Evolutionary conservation across 2,329 filamentous ascomycete genomes (phyloP).

Genomic region (Teratosphaeriaceae sp.): DNA sequence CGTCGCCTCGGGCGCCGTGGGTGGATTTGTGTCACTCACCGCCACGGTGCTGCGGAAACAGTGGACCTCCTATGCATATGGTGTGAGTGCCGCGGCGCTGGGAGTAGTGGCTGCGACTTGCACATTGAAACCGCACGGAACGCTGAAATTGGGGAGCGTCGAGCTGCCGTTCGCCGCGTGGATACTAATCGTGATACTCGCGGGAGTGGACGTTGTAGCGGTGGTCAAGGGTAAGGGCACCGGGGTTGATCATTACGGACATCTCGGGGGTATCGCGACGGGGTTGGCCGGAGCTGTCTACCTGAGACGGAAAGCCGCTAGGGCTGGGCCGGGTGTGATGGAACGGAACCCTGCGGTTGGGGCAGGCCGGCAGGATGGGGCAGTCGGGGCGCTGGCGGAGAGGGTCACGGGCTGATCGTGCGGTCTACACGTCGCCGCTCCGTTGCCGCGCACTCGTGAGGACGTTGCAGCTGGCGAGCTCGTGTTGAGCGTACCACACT

Average conservation of each 20-base stretch:
- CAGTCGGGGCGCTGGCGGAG: too few species aligned
- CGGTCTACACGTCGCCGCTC: too few species aligned
- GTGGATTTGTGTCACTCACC: slow-evolving; percentile 53
- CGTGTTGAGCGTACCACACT: too few species aligned
- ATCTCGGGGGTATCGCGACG: slow-evolving; percentile 28
- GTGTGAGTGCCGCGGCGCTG: slow-evolving; percentile 60
- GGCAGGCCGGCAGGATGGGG: too few species aligned
- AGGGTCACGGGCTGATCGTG: too few species aligned
- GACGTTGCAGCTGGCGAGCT: too few species aligned
- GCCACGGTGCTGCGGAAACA: slow-evolving; percentile 38
- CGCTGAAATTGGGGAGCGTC: slow-evolving; percentile 21
- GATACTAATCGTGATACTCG: slow-evolving; percentile 23
- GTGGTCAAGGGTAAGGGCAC: slow-evolving; percentile 17
- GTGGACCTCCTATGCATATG: slow-evolving; percentile 49
- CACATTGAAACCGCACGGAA: slow-evolving; percentile 31
- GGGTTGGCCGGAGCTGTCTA: slow-evolving; percentile 14
- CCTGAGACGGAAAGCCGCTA: slow-evolving; percentile 1
- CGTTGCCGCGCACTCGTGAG: too few species aligned
- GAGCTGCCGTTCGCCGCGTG: slow-evolving; percentile 29
- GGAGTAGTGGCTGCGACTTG: slow-evolving; percentile 55
- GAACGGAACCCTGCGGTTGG: too few species aligned
- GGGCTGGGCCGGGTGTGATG: too few species aligned
- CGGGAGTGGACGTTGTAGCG: slow-evolving; percentile 19
- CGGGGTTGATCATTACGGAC: slow-evolving; percentile 29
- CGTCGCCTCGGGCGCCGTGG: slow-evolving; percentile 51